Conservation (phyloP, 2,329 filamentous ascomycete genomes). For the Curvularia verruculosa region DNA sequence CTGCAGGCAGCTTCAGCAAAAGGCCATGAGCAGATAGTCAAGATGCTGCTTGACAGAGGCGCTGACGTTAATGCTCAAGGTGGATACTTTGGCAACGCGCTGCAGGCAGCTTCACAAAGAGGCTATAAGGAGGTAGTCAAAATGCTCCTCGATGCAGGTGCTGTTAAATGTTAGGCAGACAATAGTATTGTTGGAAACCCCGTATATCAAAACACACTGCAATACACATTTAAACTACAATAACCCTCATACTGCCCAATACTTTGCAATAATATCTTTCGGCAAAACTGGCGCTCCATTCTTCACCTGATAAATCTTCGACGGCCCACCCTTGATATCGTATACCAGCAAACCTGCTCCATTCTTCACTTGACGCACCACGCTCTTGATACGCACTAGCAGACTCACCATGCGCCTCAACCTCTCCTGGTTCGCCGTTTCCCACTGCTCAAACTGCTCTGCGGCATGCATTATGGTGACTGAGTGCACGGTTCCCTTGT, state of each 20-base stretch:
- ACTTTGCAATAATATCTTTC: conserved; percentile 7
- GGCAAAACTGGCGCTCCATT: conserved; percentile 17
- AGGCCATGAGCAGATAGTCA: no score
- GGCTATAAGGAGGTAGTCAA: no score
- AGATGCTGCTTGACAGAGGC: no score
- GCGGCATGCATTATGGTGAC: conserved; percentile 8
- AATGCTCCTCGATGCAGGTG: no score
- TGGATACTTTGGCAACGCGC: no score
- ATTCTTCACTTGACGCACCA: conserved; percentile 1
- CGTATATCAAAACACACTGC: neutral
- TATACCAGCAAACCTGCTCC: conserved; percentile 21
- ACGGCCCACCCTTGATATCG: conserved; percentile 15
- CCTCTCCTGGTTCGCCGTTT: conserved; percentile 17
- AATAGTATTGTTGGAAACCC: no score
- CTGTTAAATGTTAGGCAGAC: no score
- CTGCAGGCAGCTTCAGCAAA: no score
- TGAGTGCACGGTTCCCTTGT: conserved; percentile 16
- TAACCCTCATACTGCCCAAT: conserved; percentile 11
- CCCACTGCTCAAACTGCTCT: conserved; percentile 21
- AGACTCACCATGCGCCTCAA: conserved; percentile 28
- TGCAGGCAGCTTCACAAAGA: no score
- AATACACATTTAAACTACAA: neutral
- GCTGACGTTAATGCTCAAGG: no score
- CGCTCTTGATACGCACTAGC: conserved; percentile 17
- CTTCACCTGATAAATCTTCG: conserved; percentile 19